phyloP scores from a whole-genome alignment of 768 basidiomycete genomes.

The Suillus weaverae region DNA sequence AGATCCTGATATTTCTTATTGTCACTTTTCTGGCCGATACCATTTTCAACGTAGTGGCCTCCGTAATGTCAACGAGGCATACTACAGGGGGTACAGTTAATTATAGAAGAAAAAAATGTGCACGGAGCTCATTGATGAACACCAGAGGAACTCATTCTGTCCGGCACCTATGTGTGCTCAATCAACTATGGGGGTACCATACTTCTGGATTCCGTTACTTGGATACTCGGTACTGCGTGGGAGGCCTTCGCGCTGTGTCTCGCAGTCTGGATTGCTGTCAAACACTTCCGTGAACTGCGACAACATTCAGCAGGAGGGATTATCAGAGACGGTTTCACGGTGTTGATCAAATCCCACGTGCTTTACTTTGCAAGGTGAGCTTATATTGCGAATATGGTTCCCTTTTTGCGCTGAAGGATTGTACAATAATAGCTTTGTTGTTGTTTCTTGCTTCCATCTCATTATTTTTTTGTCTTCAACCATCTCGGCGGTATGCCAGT shows the following conservation, averaged over 20 bases:
- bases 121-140: neutral
- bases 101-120: neutral
- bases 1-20: neutral
- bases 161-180: neutral
- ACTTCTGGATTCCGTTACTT: neutral
- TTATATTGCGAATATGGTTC: too few relatives aligned
- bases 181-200: neutral
- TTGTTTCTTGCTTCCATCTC: too few relatives aligned
- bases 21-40: neutral
- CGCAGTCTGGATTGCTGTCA: constrained; percentile 42
- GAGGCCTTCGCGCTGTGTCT: too few relatives aligned
- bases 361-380: too few relatives aligned
- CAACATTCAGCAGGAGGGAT: too few relatives aligned
- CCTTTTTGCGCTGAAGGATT: too few relatives aligned
- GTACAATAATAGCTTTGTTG: too few relatives aligned
- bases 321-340: too few relatives aligned
- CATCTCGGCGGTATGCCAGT: too few relatives aligned
- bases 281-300: too few relatives aligned
- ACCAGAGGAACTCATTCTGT: neutral
- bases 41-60: neutral
- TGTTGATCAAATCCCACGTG: too few relatives aligned
- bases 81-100: neutral
- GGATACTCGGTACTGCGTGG: neutral
- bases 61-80: neutral
- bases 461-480: too few relatives aligned